phyloP scores from a whole-genome alignment of 192 early-diverging fungal species.

The Linnemannia zychae region DNA sequence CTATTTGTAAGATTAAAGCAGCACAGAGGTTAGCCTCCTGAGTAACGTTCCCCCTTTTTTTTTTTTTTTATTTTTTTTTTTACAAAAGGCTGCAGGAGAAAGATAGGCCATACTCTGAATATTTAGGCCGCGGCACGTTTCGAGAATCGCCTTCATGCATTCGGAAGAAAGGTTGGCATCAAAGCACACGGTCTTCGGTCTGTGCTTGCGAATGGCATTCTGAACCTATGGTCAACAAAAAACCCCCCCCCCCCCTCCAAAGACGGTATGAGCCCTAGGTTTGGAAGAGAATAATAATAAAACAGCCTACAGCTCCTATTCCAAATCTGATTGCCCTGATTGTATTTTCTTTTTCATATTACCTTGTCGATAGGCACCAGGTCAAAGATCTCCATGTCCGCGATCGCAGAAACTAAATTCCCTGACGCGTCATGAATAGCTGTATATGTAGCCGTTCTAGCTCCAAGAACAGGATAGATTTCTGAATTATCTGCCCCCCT shows the following conservation, averaged over 20 bases:
- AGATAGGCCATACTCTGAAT: constrained; percentile 56
- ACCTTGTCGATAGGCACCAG: constrained; percentile 59
- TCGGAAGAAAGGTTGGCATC: constrained; percentile 79
- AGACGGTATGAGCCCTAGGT: too few species aligned
- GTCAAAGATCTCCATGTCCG: constrained; percentile 93
- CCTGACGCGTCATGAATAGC: constrained; percentile 81
- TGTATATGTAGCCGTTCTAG: constrained; percentile 84
- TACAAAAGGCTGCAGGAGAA: not conserved
- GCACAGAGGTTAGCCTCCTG: not conserved
- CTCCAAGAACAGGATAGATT: constrained; percentile 40
- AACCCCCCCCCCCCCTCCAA: too few species aligned
- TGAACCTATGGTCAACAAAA: constrained; percentile 44
- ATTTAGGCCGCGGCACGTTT: constrained; percentile 44
- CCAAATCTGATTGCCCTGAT: too few species aligned
- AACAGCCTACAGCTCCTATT: too few species aligned
- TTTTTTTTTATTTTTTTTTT: too few species aligned
- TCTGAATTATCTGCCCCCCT: constrained; percentile 69
- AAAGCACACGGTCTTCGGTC: constrained; percentile 71
- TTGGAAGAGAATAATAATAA: too few species aligned
- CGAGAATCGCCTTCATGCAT: constrained; percentile 62
- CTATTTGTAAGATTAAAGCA: constrained; percentile 6
- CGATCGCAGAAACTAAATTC: constrained; percentile 83
- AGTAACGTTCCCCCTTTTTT: not conserved
- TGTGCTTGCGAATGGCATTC: constrained; percentile 36
- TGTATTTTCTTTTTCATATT: not conserved